Evolutionary conservation across 192 early-diverging fungal species (phyloP), one percentile per base, ranked within the genome.

Genomic region (Chytriomyces hyalinus): DNA sequence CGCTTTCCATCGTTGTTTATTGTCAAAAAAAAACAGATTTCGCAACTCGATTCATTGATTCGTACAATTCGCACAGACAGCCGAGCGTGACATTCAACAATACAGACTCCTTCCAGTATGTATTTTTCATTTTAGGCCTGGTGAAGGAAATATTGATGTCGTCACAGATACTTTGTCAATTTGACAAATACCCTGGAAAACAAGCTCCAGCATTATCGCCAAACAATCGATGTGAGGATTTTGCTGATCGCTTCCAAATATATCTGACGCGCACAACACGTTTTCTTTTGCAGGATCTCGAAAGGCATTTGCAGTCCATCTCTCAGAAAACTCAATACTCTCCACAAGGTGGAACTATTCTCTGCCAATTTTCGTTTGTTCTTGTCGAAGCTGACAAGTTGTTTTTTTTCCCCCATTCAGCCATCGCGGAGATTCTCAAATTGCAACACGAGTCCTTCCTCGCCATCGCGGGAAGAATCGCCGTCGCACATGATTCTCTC

Each of bases 141-240:
- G 24, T 51, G 43, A 48, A 50, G 43, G 13, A 65, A 26, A 15
- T 22, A 22, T 1, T 11, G 47, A 8, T 51, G 57, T 57, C 5
- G 44, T 36, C 17, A n/a, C 49, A 78, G 76, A n/a, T 85, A 83
- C 50, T 85, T 85, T 67, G 63, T 60, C 10, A 77, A 78, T 15
- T 49, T 82, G 49, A 82, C 84, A 28, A 61, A 82, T 46, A 64
- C 22, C 6, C 61, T 85, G 28, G 81, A 83, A 49, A 65, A 75
- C 61, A 51, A 80, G 28, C 80, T 85, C 73, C 81, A 83, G 66
- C 63, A 49, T 47, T 85, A 85, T 47, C 73, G 81, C 9, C 78
- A 82, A 70, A 75, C 67, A 11, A 82, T 85, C 50, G 81, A 85
- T 63, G 82, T 83, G 50, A 26, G 72, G 43, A 17, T 44, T n/a